phyloP scores from a whole-genome alignment of 495 filamentous ascomycete species.

The Pyrenopolyporus hunteri region DNA sequence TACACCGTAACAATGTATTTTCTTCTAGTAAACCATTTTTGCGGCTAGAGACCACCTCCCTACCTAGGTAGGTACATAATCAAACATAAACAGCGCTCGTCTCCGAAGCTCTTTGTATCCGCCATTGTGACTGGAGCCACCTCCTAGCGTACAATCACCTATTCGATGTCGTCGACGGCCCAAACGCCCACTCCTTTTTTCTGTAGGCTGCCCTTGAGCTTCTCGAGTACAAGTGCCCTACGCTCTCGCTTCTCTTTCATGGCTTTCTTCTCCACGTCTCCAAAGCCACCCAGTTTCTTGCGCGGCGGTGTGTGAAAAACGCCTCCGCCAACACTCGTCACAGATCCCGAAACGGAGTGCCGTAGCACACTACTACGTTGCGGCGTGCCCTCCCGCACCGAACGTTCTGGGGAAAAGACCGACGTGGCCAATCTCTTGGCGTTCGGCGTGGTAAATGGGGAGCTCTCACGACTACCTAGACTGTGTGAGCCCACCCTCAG shows the following conservation, averaged over 20 bases:
- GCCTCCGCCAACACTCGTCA: constrained; percentile 51
- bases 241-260: constrained; percentile 60
- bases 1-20: background rate
- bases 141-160: background rate
- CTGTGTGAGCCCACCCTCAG: constrained; percentile 61
- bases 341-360: constrained; percentile 54
- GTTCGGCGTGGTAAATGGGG: constrained; percentile 68
- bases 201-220: constrained; percentile 46
- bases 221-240: constrained; percentile 59
- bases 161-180: constrained; percentile 42
- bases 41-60: background rate
- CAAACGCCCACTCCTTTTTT: constrained; percentile 48
- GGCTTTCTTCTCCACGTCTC: constrained; percentile 53
- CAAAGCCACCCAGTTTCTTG: constrained; percentile 64
- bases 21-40: constrained; percentile 1
- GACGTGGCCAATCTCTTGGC: constrained; percentile 49
- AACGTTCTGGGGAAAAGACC: constrained; percentile 64
- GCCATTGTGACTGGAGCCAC: background rate
- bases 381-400: constrained; percentile 48
- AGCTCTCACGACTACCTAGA: constrained; percentile 61
- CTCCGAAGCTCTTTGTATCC: background rate
- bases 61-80: no score
- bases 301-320: constrained; percentile 48
- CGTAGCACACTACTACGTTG: constrained; percentile 45
- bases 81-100: background rate